Conservation (phyloP, 345 rosid genomes). For the Citrus maxima region DNA sequence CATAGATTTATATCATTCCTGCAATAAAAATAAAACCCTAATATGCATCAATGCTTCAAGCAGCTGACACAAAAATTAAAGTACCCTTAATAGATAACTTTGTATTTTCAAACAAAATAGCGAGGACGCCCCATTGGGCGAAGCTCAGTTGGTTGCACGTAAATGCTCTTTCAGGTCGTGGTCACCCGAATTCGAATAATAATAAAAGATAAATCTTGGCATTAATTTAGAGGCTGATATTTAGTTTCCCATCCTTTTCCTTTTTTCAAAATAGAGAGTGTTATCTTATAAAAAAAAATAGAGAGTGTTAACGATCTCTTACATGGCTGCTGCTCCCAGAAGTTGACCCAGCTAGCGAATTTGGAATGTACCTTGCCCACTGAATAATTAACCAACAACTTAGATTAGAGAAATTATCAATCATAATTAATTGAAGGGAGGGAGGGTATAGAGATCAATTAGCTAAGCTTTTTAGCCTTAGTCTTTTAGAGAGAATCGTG, state of each 20-base stretch:
- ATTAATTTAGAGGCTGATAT: no score
- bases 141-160: no score
- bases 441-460: neutral
- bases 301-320: slow-evolving; percentile 13
- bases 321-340: slow-evolving; percentile 55
- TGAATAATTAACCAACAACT: slow-evolving; percentile 10
- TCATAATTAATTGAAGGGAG: neutral
- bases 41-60: neutral
- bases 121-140: no score
- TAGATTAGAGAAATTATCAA: neutral
- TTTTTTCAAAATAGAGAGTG: neutral
- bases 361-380: slow-evolving; percentile 98
- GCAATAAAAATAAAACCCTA: slow-evolving; percentile 34
- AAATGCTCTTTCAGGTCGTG: no score
- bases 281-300: neutral
- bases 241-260: no score
- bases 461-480: neutral
- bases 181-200: no score
- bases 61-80: neutral
- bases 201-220: no score
- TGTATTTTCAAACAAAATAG: no score
- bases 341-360: slow-evolving; percentile 52
- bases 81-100: no score
- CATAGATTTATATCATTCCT: slow-evolving; percentile 31
- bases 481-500: neutral